Base-by-base conservation (phyloP, 2,329 filamentous ascomycete genomes). In the Fragosphaeria purpurea region DNA sequence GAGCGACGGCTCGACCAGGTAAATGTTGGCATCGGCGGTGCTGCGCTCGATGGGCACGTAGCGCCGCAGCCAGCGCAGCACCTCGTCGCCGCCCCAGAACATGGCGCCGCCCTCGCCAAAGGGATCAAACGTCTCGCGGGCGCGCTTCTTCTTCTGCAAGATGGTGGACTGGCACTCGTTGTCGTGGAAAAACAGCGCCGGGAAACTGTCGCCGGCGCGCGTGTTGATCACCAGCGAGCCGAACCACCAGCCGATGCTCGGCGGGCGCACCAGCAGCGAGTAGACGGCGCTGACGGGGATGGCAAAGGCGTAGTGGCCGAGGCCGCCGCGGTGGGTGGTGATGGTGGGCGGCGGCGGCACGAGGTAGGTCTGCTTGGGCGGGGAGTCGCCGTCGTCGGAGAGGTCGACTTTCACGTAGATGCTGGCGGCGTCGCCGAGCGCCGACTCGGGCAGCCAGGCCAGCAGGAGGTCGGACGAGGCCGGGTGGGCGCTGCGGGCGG, bases 41-140 rank as follows among this genome's bases (percentile, higher is more conserved):
- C 88, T 94, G 53, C 88, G 77, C 66, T 97, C 87, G 11, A 98
- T 81, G 22, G 75, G 76, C 6, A 93, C 80, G 65, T 95, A 96
- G 63, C 83, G 77, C 63, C 83, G 87, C 59, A 98, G 63, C 93
- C 94, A 98, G 50, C 88, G 77, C 45, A 98, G 65, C 1, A 97
- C 86, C 69, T 98, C 91, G 63, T 98, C 93, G 5, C 93, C 93
- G 51, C 93, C 94, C 93, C 94, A 98, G 63, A 96, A 97, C 74
- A 95, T 84, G 64, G 86, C 80, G 0, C 91, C 91, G 56, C 77
- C 77, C 55, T 88, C 86, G 12, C 85, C 83, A 65, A 96, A 96
- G 0, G 90, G 90, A 60, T 96, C 89, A 60, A 98, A 97, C 42
- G 74, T 87, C 59, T 96, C 88, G 55, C 78, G 79, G 1, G 88